These are phyloP conservation scores for Trypanosoma boissoni DNA, from an alignment of 208 protist species.

Conservation along the genomic window DNA sequence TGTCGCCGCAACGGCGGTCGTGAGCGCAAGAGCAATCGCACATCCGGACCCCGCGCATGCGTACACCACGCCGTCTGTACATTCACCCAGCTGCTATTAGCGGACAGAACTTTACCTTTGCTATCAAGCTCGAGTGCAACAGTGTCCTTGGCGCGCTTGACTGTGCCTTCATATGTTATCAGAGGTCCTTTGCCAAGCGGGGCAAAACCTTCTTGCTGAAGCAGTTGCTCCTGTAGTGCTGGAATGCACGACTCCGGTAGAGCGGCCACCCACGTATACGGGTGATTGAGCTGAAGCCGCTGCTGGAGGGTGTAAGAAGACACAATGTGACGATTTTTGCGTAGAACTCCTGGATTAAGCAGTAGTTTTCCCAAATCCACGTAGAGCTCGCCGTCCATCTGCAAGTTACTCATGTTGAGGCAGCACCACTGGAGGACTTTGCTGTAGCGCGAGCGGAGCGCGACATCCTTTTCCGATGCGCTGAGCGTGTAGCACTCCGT, in stretches of 20 bases:
- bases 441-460: constrained; percentile 74
- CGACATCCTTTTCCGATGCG: constrained; percentile 53
- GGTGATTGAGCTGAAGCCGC: constrained; percentile 78
- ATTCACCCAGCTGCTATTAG: constrained; percentile 73
- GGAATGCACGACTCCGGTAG: constrained; percentile 53
- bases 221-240: constrained; percentile 41
- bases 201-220: constrained; percentile 57
- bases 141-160: constrained; percentile 74
- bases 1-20: constrained; percentile 49
- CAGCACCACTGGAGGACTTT: constrained; percentile 92
- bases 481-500: constrained; percentile 89
- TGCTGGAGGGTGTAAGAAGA: constrained; percentile 88
- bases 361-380: constrained; percentile 81
- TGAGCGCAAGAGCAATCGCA: constrained; percentile 72
- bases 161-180: constrained; percentile 73
- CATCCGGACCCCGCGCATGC: constrained; percentile 56
- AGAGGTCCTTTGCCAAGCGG: constrained; percentile 28
- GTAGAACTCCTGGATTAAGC: constrained; percentile 35
- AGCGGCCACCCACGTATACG: constrained; percentile 78
- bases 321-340: constrained; percentile 52
- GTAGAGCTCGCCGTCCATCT: constrained; percentile 87
- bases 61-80: constrained; percentile 80
- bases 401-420: constrained; percentile 89
- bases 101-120: constrained; percentile 50
- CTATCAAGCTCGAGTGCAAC: constrained; percentile 61